A percentile compares a stretch with the other conserved stretches of the same genome.
phyloP scores from a whole-genome alignment of 2,329 filamentous ascomycete genomes.

The Ophiostoma triangulosporum region DNA sequence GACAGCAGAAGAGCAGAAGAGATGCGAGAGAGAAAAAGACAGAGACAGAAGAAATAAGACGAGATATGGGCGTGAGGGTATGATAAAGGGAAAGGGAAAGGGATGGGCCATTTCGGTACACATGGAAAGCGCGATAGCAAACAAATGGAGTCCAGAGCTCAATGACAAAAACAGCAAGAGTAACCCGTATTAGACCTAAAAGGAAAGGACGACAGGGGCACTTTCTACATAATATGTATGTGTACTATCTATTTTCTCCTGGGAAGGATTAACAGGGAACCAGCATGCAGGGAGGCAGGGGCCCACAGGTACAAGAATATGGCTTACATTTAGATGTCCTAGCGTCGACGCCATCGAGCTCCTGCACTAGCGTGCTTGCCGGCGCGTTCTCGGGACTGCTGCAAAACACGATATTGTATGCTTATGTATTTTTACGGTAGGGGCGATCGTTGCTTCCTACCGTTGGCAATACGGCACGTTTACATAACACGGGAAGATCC shows the following conservation, averaged over 20 bases:
- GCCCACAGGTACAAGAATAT: neutral
- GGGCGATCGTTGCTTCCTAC: neutral
- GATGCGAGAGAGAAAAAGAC: neutral
- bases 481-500: neutral
- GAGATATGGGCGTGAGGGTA: neutral
- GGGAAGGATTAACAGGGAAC: no score
- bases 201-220: neutral
- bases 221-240: neutral
- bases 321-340: neutral
- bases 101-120: no score
- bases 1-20: neutral
- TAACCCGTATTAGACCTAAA: neutral
- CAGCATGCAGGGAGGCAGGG: neutral
- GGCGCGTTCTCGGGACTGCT: conserved; percentile 6
- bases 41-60: neutral
- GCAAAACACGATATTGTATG: no score
- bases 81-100: neutral
- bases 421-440: neutral
- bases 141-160: neutral
- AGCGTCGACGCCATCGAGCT: conserved; percentile 1
- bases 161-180: neutral
- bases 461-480: neutral
- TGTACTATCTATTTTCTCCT: neutral
- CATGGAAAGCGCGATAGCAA: neutral
- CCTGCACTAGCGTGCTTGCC: conserved; percentile 7